These are phyloP conservation scores for Botrytis elliptica DNA, from an alignment of 2,329 filamentous ascomycete genomes.

Conservation along the genomic window DNA sequence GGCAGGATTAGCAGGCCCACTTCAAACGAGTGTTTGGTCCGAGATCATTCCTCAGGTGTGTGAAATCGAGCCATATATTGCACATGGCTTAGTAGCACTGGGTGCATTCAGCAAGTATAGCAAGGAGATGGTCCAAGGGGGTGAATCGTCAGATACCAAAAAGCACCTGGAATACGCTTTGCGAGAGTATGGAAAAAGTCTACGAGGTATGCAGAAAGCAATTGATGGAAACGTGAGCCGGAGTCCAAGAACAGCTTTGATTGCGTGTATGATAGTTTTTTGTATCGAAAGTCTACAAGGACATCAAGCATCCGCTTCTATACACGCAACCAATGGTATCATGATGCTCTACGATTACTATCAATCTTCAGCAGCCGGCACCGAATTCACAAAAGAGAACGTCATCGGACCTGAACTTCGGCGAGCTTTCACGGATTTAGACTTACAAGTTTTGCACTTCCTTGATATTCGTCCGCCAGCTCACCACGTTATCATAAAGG, in stretches of 20 bases:
- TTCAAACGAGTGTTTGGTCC: constrained; percentile 25
- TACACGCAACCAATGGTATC: constrained; percentile 17
- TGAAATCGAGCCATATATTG: constrained; percentile 26
- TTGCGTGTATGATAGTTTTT: constrained; percentile 22
- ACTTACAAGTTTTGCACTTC: constrained; percentile 22
- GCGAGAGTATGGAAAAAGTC: constrained; percentile 17
- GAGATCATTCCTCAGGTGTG: constrained; percentile 28
- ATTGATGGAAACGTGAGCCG: not conserved
- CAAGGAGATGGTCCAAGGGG: not conserved
- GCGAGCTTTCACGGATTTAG: constrained; percentile 8
- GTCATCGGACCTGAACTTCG: constrained; percentile 5
- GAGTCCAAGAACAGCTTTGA: constrained; percentile 17
- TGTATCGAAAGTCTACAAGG: constrained; percentile 24
- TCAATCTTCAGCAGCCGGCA: not conserved
- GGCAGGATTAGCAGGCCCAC: constrained; percentile 24
- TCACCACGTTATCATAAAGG: not conserved
- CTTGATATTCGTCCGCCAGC: constrained; percentile 4
- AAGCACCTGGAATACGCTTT: constrained; percentile 20
- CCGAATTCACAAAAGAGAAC: not conserved
- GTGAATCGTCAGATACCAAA: not conserved
- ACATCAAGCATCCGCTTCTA: constrained; percentile 20
- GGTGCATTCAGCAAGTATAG: constrained; percentile 25
- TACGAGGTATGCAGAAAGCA: constrained; percentile 16
- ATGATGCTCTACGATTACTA: constrained; percentile 11
- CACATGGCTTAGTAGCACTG: constrained; percentile 28